phyloP scores from a whole-genome alignment of 129 eudicot species.

The Lonicera japonica region DNA sequence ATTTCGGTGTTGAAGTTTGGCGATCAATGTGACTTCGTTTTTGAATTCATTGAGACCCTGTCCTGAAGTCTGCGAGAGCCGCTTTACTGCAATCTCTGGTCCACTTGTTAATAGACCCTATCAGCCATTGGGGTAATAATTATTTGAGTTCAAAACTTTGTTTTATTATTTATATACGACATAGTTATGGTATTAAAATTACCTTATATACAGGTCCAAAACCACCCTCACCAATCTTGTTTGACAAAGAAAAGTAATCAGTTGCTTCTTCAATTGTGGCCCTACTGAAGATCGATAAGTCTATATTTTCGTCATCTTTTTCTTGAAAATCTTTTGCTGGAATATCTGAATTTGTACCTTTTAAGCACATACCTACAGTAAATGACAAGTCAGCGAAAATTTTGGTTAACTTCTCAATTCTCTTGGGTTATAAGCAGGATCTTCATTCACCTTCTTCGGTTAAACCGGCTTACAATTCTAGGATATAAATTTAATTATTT shows the following conservation, averaged over 20 bases:
- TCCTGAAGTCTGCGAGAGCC: neutral
- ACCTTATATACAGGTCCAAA: constrained; percentile 19
- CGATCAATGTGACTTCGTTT: constrained; percentile 13
- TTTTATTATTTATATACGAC: no score
- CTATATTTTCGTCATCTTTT: neutral
- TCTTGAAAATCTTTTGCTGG: neutral
- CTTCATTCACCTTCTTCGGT: no score
- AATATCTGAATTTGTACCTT: no score
- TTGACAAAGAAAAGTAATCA: neutral
- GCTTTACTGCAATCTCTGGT: constrained; percentile 16
- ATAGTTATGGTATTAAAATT: neutral
- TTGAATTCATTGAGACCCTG: constrained; percentile 15
- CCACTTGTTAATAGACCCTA: constrained; percentile 18
- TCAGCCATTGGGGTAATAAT: neutral
- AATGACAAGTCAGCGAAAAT: neutral
- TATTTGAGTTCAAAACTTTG: neutral
- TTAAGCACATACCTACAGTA: neutral
- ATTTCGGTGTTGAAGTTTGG: constrained; percentile 23
- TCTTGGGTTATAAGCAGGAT: no score
- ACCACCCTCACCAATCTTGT: constrained; percentile 19
- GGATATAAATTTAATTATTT: no score
- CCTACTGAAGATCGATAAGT: neutral
- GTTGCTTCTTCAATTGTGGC: constrained; percentile 4
- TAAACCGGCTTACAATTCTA: neutral
- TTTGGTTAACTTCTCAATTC: neutral